These are phyloP conservation scores for Nitzschia palea DNA, from an alignment of 108 stramenopile genomes.

Conservation along the genomic window DNA sequence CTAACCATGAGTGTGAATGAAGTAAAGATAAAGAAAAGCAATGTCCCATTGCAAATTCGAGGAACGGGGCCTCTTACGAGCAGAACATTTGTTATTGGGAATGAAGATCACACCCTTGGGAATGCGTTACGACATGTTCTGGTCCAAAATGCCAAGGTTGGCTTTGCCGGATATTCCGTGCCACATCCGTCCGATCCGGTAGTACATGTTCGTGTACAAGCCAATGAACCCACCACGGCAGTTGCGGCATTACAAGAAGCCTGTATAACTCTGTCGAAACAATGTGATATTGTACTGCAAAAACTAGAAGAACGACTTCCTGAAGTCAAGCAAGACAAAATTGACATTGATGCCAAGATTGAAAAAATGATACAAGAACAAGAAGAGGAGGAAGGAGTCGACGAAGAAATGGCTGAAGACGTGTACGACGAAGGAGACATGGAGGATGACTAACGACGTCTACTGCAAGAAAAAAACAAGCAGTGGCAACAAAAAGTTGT, in stretches of 20 bases:
- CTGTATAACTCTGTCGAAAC: constrained; percentile 62
- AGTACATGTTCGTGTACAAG: constrained; percentile 92
- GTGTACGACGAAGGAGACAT: constrained; percentile 44
- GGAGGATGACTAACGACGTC: constrained; percentile 2
- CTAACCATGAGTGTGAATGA: constrained; percentile 67
- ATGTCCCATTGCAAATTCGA: constrained; percentile 49
- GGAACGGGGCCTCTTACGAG: constrained; percentile 70
- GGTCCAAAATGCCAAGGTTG: constrained; percentile 57
- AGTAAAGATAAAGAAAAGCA: constrained; percentile 53
- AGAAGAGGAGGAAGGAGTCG: constrained; percentile 46
- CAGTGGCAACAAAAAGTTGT: too few species aligned
- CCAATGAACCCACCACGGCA: constrained; percentile 53
- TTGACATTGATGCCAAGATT: constrained; percentile 53
- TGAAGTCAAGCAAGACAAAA: constrained; percentile 67
- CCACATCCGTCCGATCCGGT: constrained; percentile 96
- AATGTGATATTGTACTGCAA: constrained; percentile 74
- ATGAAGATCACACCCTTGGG: constrained; percentile 97
- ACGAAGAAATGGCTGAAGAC: constrained; percentile 42
- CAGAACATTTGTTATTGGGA: constrained; percentile 86
- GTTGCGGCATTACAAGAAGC: constrained; percentile 68
- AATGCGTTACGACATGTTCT: constrained; percentile 88
- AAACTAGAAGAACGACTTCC: constrained; percentile 64
- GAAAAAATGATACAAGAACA: constrained; percentile 41
- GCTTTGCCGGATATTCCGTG: constrained; percentile 94
- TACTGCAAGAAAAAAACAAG: too few species aligned